Evolutionary conservation across 2,329 filamentous ascomycete species (phyloP).

Genomic region (Ambrosiella beaveri): DNA sequence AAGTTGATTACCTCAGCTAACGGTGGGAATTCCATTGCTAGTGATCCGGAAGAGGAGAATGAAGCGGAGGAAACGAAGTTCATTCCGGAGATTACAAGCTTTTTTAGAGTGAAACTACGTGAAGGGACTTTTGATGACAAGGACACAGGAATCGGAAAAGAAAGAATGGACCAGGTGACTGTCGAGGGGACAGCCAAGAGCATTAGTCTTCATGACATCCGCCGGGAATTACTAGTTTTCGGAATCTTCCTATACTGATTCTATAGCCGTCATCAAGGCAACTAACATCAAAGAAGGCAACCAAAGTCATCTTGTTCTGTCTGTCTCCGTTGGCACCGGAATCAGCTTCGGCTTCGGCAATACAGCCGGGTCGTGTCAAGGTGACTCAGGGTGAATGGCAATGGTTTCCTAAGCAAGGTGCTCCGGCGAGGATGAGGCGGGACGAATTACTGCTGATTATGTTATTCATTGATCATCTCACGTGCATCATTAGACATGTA

Average conservation of each 20-base stretch:
- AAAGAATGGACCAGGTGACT: too few species aligned
- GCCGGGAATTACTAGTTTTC: background rate
- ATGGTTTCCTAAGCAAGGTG: conserved; percentile 5
- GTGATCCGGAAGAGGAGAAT: too few species aligned
- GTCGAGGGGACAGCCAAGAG: too few species aligned
- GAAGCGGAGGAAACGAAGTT: too few species aligned
- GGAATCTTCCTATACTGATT: background rate
- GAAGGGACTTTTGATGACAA: too few species aligned
- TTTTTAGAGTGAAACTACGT: too few species aligned
- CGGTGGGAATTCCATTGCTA: too few species aligned
- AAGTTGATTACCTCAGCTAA: too few species aligned
- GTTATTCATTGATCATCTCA: background rate
- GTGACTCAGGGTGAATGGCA: background rate
- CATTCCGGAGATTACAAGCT: too few species aligned
- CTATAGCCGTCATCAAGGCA: conserved; percentile 1
- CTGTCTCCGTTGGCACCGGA: background rate
- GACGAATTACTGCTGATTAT: background rate
- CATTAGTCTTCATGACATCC: background rate
- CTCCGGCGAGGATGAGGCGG: background rate
- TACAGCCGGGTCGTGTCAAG: background rate
- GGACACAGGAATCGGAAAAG: too few species aligned
- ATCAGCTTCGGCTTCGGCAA: background rate
- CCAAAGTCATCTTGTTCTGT: background rate
- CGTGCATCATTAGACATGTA: background rate
- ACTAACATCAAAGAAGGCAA: background rate